Evolutionary conservation across 257 asterid species (phyloP).

Genomic region (Cynanchum wilfordii): DNA sequence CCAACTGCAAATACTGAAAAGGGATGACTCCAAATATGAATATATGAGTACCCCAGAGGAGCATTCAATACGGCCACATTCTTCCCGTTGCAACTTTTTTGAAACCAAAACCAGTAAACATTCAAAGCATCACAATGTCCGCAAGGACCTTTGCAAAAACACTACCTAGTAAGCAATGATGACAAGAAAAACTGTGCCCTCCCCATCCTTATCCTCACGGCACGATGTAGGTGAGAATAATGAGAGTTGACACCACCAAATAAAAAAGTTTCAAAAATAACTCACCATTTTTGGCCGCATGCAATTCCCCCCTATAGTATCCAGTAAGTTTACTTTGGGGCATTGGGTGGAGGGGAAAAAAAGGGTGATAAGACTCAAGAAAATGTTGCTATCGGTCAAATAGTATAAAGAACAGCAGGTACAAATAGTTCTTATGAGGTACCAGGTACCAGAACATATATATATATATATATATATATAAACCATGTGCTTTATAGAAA

Average conservation of each 20-base stretch:
- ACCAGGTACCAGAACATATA: background rate
- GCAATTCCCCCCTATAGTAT: too few species aligned
- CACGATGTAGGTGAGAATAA: background rate
- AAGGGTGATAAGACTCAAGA: background rate
- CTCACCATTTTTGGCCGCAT: background rate
- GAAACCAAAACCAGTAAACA: slow-evolving; percentile 7
- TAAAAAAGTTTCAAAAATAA: background rate
- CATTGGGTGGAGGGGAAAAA: too few species aligned
- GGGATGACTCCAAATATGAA: background rate
- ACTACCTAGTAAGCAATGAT: background rate
- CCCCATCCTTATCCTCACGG: background rate
- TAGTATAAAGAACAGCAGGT: slow-evolving; percentile 5
- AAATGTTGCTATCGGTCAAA: slow-evolving; percentile 15
- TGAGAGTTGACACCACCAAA: background rate
- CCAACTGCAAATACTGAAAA: background rate
- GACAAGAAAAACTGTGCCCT: background rate
- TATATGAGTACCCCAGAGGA: background rate
- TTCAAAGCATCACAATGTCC: slow-evolving; percentile 9
- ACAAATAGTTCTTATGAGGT: background rate
- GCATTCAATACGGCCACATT: slow-evolving; percentile 31
- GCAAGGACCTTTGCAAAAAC: background rate
- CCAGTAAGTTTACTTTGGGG: background rate
- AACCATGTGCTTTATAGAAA: slow-evolving; percentile 2
- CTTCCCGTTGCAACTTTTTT: slow-evolving; percentile 13
- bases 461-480: background rate